These are phyloP conservation scores for Salvia sclarea DNA, from an alignment of 305 asterid species.

Conservation along the genomic window DNA sequence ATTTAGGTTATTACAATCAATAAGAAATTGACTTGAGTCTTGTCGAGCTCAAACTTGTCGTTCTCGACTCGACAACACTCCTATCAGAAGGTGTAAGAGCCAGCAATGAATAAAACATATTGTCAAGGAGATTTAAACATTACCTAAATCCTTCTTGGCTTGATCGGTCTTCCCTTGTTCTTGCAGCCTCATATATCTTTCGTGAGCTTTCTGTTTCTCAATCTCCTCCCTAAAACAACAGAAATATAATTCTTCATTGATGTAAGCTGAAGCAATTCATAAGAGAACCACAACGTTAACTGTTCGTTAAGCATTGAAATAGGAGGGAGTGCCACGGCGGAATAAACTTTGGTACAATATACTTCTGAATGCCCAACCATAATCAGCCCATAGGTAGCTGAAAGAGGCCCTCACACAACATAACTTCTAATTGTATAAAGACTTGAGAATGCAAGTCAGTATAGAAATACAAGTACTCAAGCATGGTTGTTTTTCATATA, in stretches of 20 bases:
- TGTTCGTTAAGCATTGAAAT: neutral
- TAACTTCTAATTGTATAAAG: neutral
- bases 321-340: neutral
- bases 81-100: neutral
- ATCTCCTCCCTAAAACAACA: constrained; percentile 77
- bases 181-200: constrained; percentile 94
- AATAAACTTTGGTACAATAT: neutral
- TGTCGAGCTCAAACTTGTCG: neutral
- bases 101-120: neutral
- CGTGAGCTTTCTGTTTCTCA: constrained; percentile 89
- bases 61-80: neutral
- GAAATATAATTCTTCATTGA: neutral
- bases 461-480: neutral
- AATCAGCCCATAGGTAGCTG: neutral
- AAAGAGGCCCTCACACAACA: neutral
- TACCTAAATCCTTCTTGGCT: constrained; percentile 94
- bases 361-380: neutral
- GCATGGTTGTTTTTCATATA: neutral
- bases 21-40: neutral
- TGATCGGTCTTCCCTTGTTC: constrained; percentile 98
- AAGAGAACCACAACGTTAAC: neutral
- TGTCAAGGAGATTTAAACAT: constrained; percentile 1
- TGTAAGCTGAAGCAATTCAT: neutral
- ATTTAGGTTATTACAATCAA: neutral
- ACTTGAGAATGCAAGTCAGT: neutral